Evolutionary conservation across 2,329 filamentous ascomycete genomes (phyloP).

Genomic region (Claviceps capensis): DNA sequence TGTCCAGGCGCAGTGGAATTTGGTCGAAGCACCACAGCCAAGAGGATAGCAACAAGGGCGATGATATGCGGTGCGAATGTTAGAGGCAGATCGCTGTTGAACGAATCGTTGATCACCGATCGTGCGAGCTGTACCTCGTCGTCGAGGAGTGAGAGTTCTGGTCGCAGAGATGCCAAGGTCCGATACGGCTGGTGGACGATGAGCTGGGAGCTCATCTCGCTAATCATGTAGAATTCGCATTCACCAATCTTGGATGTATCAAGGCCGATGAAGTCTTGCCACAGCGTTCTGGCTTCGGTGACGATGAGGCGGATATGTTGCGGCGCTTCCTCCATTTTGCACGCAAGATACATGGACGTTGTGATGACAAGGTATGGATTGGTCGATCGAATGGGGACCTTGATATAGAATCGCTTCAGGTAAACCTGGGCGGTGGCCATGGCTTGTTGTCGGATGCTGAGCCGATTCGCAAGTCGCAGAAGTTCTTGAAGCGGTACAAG

Average conservation of each 20-base stretch:
- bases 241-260: constrained; percentile 80
- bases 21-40: constrained; percentile 71
- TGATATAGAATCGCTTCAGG: constrained; percentile 83
- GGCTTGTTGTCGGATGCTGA: constrained; percentile 78
- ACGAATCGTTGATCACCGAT: constrained; percentile 82
- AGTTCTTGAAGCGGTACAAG: constrained; percentile 42
- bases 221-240: constrained; percentile 87
- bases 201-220: constrained; percentile 78
- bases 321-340: constrained; percentile 95
- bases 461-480: constrained; percentile 67
- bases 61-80: constrained; percentile 77
- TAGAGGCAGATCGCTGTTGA: constrained; percentile 80
- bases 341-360: constrained; percentile 89
- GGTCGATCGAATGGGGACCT: constrained; percentile 79
- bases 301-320: constrained; percentile 90
- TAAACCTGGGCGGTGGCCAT: constrained; percentile 92
- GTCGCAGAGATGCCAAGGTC: constrained; percentile 57
- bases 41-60: constrained; percentile 72
- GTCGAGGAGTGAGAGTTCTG: constrained; percentile 54
- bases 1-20: constrained; percentile 18
- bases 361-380: constrained; percentile 88
- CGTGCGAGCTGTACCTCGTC: constrained; percentile 70
- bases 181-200: constrained; percentile 88
- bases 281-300: constrained; percentile 71
- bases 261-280: constrained; percentile 63